Percentiles rank a stretch among this genome's conserved stretches.
Conservation (phyloP, 305 asterid genomes). For the Coffea humblotiana region DNA sequence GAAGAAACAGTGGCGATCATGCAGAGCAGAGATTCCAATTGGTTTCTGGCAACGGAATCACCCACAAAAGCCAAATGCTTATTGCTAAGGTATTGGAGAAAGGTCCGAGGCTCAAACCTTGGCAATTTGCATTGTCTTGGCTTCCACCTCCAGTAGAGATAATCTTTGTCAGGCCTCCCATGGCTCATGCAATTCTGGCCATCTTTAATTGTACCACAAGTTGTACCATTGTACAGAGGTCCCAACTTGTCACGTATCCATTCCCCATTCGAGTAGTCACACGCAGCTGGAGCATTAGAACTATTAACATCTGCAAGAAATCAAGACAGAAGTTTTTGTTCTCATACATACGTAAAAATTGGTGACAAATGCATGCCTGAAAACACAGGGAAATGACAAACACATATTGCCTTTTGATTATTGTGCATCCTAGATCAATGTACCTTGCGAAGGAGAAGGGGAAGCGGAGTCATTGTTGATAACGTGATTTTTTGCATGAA, state of each 20-base stretch:
- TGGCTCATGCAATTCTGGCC: constrained; percentile 66
- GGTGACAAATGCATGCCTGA: neutral
- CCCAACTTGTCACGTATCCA: constrained; percentile 48
- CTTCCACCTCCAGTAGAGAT: constrained; percentile 74
- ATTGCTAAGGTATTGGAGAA: constrained; percentile 49
- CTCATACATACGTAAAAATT: neutral
- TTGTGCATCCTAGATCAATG: neutral
- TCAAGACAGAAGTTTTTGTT: neutral
- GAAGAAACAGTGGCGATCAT: constrained; percentile 46
- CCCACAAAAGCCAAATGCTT: constrained; percentile 83
- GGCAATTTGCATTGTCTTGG: constrained; percentile 60
- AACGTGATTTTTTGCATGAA: constrained; percentile 17
- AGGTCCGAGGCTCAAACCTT: constrained; percentile 50
- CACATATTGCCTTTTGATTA: too few species aligned
- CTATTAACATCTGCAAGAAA: constrained; percentile 31
- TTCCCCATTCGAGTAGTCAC: constrained; percentile 65
- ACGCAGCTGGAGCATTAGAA: constrained; percentile 18
- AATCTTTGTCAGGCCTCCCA: constrained; percentile 71
- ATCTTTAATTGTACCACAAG: constrained; percentile 57
- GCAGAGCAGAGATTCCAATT: constrained; percentile 73
- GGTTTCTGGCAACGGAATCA: constrained; percentile 83
- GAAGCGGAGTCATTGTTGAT: constrained; percentile 21
- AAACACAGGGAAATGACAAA: neutral
- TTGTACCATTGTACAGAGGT: constrained; percentile 66
- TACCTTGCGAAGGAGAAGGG: constrained; percentile 44